Conservation (phyloP, 148 eudicot species). For the Polygonum maritimum region DNA sequence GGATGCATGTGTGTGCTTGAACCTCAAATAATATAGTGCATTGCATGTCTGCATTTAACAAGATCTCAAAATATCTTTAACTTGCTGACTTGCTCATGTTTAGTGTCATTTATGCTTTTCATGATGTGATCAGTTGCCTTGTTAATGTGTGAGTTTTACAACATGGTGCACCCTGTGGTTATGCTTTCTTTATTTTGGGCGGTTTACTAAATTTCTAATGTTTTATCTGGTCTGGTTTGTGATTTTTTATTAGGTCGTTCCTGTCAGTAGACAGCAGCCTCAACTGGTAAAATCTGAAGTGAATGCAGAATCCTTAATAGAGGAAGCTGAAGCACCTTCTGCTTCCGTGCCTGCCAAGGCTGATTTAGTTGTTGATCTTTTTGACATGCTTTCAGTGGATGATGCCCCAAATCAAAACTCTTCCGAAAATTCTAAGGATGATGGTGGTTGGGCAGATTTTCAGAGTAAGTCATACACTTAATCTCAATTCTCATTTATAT, state of each 20-base stretch:
- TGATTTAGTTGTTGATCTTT: constrained; percentile 87
- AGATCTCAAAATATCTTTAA: neutral
- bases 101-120: neutral
- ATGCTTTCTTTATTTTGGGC: neutral
- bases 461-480: constrained; percentile 48
- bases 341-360: constrained; percentile 55
- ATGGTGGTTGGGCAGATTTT: constrained; percentile 89
- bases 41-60: neutral
- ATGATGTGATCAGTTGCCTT: neutral
- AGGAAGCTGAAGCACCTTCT: constrained; percentile 27
- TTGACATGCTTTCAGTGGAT: constrained; percentile 86
- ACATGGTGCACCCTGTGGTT: neutral
- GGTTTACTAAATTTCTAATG: neutral
- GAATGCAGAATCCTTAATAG: constrained; percentile 38
- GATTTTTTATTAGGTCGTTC: constrained; percentile 33
- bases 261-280: constrained; percentile 36
- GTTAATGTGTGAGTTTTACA: neutral
- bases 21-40: neutral
- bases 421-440: constrained; percentile 45
- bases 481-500: neutral
- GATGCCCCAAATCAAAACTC: constrained; percentile 42
- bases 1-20: neutral
- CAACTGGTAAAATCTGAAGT: constrained; percentile 42
- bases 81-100: neutral
- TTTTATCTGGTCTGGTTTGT: neutral